These are phyloP conservation scores for Fusarium sp. DNA, from an alignment of 2,329 filamentous ascomycete genomes.

Conservation along the genomic window DNA sequence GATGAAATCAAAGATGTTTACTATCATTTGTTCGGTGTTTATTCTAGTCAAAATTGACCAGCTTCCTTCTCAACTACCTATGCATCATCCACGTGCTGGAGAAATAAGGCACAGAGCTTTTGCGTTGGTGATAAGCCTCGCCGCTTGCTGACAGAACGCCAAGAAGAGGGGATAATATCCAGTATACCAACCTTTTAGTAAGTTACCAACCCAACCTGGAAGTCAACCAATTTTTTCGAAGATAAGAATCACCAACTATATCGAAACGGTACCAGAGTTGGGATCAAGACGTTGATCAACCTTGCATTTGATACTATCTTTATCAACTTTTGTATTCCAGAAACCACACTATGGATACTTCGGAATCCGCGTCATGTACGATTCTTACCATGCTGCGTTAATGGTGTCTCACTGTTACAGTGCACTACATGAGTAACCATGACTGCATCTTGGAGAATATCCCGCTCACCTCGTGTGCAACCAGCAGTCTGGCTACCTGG, in stretches of 20 bases:
- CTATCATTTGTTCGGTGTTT: background rate
- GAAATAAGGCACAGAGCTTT: background rate
- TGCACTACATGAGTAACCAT: conserved; percentile 3
- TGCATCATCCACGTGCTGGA: conserved; percentile 11
- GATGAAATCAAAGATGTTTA: background rate
- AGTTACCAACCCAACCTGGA: background rate
- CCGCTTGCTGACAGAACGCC: background rate
- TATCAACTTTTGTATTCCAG: conserved; percentile 15
- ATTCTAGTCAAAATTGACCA: background rate
- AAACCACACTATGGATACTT: background rate
- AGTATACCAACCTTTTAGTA: background rate
- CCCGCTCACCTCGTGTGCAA: conserved; percentile 9
- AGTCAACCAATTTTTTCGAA: background rate
- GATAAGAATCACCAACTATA: background rate
- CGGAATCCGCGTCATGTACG: conserved; percentile 5
- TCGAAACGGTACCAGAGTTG: background rate
- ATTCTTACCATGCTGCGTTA: conserved; percentile 8
- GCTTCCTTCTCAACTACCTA: background rate
- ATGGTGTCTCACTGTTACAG: conserved; percentile 21
- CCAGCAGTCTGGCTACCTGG: background rate
- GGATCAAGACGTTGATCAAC: background rate
- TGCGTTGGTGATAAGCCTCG: conserved; percentile 5
- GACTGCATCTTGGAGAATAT: conserved; percentile 16
- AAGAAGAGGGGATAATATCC: conserved; percentile 25
- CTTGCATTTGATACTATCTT: conserved; percentile 29